Conservation (phyloP, 176 grass and related monocot genomes). For the Secale cereale region DNA sequence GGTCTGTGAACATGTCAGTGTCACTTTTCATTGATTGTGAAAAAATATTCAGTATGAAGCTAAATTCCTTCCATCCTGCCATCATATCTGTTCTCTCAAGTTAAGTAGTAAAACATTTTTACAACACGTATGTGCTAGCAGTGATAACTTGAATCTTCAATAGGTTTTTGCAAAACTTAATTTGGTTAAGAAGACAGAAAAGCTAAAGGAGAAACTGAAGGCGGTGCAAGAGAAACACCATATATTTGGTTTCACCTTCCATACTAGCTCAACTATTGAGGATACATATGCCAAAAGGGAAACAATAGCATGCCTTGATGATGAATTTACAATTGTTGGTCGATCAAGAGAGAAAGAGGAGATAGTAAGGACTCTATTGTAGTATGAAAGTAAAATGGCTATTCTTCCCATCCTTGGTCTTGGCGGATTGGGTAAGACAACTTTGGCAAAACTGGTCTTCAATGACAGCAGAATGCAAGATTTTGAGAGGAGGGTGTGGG, state of each 20-base stretch:
- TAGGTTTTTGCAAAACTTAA: neutral
- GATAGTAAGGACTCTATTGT: neutral
- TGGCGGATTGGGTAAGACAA: neutral
- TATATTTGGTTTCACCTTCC: neutral
- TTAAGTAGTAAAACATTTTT: neutral
- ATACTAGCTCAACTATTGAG: neutral
- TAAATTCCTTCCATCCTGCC: neutral
- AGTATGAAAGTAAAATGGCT: neutral
- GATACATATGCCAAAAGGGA: neutral
- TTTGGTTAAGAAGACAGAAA: neutral
- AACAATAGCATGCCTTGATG: neutral
- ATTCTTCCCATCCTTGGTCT: neutral
- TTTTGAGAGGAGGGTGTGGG: slow-evolving; percentile 5
- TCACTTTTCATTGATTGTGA: neutral
- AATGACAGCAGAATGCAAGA: slow-evolving; percentile 3
- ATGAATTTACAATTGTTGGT: neutral
- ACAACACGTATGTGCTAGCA: neutral
- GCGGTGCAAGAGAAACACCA: neutral
- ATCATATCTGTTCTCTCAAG: neutral
- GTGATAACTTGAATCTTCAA: neutral
- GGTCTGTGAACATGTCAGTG: neutral
- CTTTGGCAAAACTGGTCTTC: neutral
- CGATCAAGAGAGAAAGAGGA: slow-evolving; percentile 1
- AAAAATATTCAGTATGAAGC: neutral
- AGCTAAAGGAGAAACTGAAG: neutral